A percentile compares a stretch with the other conserved stretches of the same genome.
phyloP scores from a whole-genome alignment of 768 basidiomycete species.

The Pleurotus cornucopiae region DNA sequence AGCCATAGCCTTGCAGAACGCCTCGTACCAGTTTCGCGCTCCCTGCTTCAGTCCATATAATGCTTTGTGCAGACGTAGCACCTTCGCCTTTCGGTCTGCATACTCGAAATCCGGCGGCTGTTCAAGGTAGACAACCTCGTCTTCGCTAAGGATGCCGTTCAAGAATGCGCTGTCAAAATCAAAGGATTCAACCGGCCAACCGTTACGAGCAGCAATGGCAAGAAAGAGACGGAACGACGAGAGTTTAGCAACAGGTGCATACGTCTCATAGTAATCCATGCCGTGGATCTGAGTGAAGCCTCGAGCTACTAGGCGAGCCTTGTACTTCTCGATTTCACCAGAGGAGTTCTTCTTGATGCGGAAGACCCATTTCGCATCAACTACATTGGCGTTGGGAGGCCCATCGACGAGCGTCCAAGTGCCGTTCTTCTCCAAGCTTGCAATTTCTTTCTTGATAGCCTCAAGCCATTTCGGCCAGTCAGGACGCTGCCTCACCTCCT shows the following conservation, averaged over 20 bases:
- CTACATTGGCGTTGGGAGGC: background rate
- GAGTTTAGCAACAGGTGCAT: conserved; percentile 1
- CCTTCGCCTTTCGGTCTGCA: background rate
- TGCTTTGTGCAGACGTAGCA: conserved; percentile 9
- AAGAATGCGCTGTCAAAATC: background rate
- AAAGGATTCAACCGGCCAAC: background rate
- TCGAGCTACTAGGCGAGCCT: conserved; percentile 6
- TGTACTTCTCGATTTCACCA: conserved; percentile 1
- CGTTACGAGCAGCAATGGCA: conserved; percentile 1
- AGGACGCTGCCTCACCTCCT: conserved; percentile 5
- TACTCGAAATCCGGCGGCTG: background rate
- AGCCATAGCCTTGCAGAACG: conserved; percentile 18
- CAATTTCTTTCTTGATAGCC: conserved; percentile 1
- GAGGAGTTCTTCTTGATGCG: background rate
- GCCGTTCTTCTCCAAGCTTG: background rate
- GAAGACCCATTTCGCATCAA: conserved; percentile 4
- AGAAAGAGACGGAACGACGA: background rate
- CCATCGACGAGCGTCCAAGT: conserved; percentile 6
- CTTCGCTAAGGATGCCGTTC: background rate
- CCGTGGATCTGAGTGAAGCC: conserved; percentile 5
- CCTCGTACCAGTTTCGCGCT: conserved; percentile 23
- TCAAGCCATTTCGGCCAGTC: conserved; percentile 11
- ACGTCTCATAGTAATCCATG: conserved; percentile 4
- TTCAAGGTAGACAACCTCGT: background rate
- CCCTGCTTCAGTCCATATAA: conserved; percentile 33